Conservation (phyloP, 331 rosid species). For the Stylosanthes scabra region DNA sequence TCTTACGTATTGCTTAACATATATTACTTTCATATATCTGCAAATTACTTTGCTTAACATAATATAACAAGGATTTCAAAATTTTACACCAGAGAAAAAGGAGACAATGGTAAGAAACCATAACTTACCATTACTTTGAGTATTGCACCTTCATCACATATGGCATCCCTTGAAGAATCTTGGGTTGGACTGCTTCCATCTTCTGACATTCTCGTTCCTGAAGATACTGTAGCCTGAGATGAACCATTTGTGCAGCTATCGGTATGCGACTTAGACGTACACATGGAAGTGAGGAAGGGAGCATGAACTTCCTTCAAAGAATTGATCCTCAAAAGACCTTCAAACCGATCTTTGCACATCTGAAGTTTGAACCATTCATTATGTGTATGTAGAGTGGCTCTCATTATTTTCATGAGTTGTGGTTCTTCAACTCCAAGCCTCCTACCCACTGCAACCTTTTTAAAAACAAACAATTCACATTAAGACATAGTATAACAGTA, state of each 20-base stretch:
- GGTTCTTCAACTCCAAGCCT: slow-evolving; percentile 97
- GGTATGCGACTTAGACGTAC: slow-evolving; percentile 63
- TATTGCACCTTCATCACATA: slow-evolving; percentile 84
- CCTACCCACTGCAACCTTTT: slow-evolving; percentile 87
- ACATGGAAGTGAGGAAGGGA: slow-evolving; percentile 56
- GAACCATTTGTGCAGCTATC: slow-evolving; percentile 89
- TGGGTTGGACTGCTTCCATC: slow-evolving; percentile 94
- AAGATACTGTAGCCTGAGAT: slow-evolving; percentile 80
- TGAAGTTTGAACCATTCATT: slow-evolving; percentile 98
- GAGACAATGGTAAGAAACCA: slow-evolving; percentile 25
- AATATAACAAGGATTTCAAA: background rate
- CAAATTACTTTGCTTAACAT: too few species aligned
- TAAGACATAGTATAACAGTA: slow-evolving; percentile 4
- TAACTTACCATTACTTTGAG: slow-evolving; percentile 92
- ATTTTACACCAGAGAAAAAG: background rate
- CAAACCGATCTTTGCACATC: slow-evolving; percentile 96
- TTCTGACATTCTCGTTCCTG: slow-evolving; percentile 74
- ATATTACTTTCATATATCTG: too few species aligned
- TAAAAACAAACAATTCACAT: slow-evolving; percentile 24
- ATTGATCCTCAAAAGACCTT: slow-evolving; percentile 82
- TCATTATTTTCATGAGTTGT: slow-evolving; percentile 93
- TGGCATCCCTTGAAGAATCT: slow-evolving; percentile 75
- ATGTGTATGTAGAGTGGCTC: slow-evolving; percentile 78
- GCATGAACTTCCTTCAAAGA: slow-evolving; percentile 83
- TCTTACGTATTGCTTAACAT: too few species aligned